Base-by-base conservation (phyloP, 805 yeast species). In the Candida xiaguanensis region DNA sequence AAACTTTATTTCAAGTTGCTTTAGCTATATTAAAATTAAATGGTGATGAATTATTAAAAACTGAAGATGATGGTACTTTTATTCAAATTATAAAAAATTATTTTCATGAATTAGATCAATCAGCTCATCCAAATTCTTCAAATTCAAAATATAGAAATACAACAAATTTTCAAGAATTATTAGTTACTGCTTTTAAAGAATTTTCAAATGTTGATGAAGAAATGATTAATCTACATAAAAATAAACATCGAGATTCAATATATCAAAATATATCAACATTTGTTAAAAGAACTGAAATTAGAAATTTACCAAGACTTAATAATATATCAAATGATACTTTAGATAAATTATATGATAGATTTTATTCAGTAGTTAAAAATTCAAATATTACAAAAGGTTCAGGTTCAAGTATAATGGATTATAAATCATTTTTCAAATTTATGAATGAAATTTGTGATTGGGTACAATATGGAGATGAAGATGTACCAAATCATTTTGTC, bases 131-230 rank as follows among this genome's bases (percentile, higher is more conserved):
- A 5, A 74, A 74, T 25, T 74, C 95, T 0, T 60, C 75, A 6
- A 80, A 84, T 51, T 76, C 76, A 19, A 80, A 78, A 50, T 75
- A 75, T 36, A 75, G 82, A 48, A 70, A 77, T 25, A 77, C 87
- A 33, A 85, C 96, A 2, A 82, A 81, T 50, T 93, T 93, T 60
- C 97, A 91, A 61, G 93, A 86, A 48, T 71, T 93, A 15, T 69
- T 91, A 63, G 95, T 89, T 8, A 88, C 89, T 2, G 93, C 99
- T 0, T 90, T 91, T 65, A 84, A 84, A 52, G 99, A 93, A 56
- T 93, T 93, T 58, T 72, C 84, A 7, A 80, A 80, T 5, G 75
- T 93, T 16, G 81, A 87, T 23, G 95, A 90, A 42, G 82, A 79
- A 1, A 71, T 78, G 58, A 79, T 93, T 30, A 72, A 70, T 16